Base-by-base conservation (phyloP, 805 yeast genomes). In the Wickerhamiella sorbophila region DNA sequence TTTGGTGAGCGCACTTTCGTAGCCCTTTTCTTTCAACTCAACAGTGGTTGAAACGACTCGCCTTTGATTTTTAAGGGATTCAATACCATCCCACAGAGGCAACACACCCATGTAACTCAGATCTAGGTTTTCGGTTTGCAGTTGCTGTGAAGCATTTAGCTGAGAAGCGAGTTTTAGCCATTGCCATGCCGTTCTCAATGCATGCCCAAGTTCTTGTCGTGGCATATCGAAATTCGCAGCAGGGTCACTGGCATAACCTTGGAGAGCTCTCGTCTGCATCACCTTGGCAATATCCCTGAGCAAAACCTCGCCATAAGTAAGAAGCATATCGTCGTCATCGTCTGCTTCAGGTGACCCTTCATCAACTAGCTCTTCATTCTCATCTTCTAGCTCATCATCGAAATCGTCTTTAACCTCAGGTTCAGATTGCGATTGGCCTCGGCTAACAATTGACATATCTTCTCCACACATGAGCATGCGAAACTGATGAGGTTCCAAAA, bases 21-120 rank as follows among this genome's bases (percentile, higher is more conserved):
- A 24, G 6, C 29, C 29, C 29, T 24, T 24, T 1, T 71, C 71
- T 19, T 75, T 74, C 9, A 70, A 58, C 45, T 66, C 64, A 4
- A 80, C 77, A 3, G 75, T 76, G 41, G 60, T 64, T 31, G 27
- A 26, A 8, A 34, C 22, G 4, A 39, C 31, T 16, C 51, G 36
- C 36, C 42, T 29, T 45, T 54, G 52, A 26, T 43, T 40, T 20
- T 38, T 38, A 40, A 56, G 40, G 15, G 56, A 52, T n/a, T 38
- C 19, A 18, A 43, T 18, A 32, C 61, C 87, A 52, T 76, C 76
- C 98, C 97, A 88, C 29, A 88, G 75, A 8, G 94, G 94, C 21
- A 76, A 60, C 2, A 88, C 93, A 5, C 98, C 98, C 49, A 81
- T 79, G 56, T 74, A 86, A 1, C 94, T 87, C 26, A 88, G 67